Base-by-base conservation (phyloP, 345 rosid genomes). In the Psidium guajava region DNA sequence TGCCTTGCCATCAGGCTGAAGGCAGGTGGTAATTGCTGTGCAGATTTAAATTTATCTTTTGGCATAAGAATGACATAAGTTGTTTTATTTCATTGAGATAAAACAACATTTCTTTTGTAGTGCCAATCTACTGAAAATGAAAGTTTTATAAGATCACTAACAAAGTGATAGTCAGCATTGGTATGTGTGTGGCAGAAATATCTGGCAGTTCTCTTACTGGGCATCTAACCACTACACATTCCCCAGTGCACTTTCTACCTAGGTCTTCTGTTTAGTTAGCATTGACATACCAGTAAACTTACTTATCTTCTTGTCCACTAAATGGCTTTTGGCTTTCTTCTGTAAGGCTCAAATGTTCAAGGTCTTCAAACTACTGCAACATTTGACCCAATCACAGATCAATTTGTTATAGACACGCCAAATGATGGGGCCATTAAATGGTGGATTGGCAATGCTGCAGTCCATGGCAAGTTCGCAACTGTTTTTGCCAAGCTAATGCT, bases 391-490 rank as follows among this genome's bases (percentile, higher is more conserved):
- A 57, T 93, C 15, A 93, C 89, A 25, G 99, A 96, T 61, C 98
- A 96, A 84, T 98, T 98, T 58, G 59, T 96, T 51, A 91, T 96
- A 42, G 91, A 94, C 89, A 98, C 99, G 7, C 98, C 98, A 54
- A 88, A 95, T 87, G 98, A 98, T 55, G 99, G 99, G 82, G 99
- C 99, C 54, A 96, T 96, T 86, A 98, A 98, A 88, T 98, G 99
- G 99, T 96, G 99, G 99, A 98, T 96, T 87, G 99, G 99, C 56
- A 97, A 97, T 88, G 99, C 99, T 82, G 99, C 99, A 12, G 98
- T 95, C 87, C 98, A 98, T 86, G 99, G 99, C 13, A 98, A 94
- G 91, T 95, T 98, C 69, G 99, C 98, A 27, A 90, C 94, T 82
- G 99, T 96, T 89, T 98, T 98, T 84, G 99, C 99, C 54, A 95